phyloP scores from a whole-genome alignment of 257 asterid species.

The Solanum bukasovii region DNA sequence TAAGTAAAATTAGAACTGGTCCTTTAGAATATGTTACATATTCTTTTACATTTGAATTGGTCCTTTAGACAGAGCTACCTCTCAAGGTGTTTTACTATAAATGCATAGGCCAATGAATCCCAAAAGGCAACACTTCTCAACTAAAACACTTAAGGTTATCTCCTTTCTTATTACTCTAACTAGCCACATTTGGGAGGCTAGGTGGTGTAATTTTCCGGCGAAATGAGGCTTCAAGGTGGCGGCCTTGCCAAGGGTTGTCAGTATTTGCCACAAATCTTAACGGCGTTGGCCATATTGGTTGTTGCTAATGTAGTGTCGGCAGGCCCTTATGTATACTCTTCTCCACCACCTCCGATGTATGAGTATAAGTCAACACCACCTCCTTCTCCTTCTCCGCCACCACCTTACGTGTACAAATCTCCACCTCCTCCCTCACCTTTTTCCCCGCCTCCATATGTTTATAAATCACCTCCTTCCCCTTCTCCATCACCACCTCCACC shows the following conservation, averaged over 20 bases:
- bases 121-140: constrained; percentile 6
- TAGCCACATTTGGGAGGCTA: constrained; percentile 2
- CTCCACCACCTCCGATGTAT: not conserved
- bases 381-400: not conserved
- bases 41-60: not conserved
- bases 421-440: not conserved
- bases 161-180: not conserved
- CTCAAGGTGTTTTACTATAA: constrained; percentile 7
- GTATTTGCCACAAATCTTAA: constrained; percentile 17
- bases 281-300: not conserved
- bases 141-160: not conserved
- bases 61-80: constrained; percentile 18
- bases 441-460: not conserved
- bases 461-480: not conserved
- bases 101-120: not conserved
- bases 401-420: not conserved
- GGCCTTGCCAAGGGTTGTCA: constrained; percentile 21
- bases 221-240: constrained; percentile 31
- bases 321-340: not conserved
- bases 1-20: constrained; percentile 11
- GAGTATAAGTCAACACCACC: not conserved
- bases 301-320: not conserved
- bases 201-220: constrained; percentile 8
- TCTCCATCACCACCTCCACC: not conserved
- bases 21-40: not conserved